Base-by-base conservation (phyloP, 495 filamentous ascomycete species). In the Lophiostoma macrostomum region DNA sequence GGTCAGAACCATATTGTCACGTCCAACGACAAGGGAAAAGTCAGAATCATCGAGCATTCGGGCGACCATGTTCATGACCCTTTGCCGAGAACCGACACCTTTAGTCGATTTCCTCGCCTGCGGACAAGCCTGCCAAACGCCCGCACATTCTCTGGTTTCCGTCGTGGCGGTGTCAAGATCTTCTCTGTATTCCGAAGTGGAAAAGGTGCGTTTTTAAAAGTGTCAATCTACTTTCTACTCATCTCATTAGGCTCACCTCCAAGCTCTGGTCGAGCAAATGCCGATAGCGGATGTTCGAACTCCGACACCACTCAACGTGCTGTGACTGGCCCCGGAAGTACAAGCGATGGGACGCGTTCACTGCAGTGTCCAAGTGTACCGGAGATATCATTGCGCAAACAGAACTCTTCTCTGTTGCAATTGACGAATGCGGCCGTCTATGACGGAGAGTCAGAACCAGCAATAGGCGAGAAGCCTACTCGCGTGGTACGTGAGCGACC, bases 361-460 rank as follows among this genome's bases (percentile, higher is more conserved):
- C 25, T 39, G 1, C 22, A 48, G 18, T 44, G 13, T n/a, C 25
- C 18, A 25, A 54, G 32, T 30, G 19, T 60, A 8, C 49, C 56
- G 5, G 42, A 42, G 27, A 32, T 37, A 16, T 30, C 28, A n/a
- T 10, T 34, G 3, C 27, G 29, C 11, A 32, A 50, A 22, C 18
- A 12, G 6, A 30, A 20, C 1, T 36, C 44, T 3, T 50, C 45
- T 5, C 20, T 50, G 10, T 10, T 42, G 13, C 41, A 60, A 7
- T 40, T 54, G 8, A 48, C 49, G 11, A 45, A 37, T 40, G 47
- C 54, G 11, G 37, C 53, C 4, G 42, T 8, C 1, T 39, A 58
- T 14, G 59, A 63, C 46, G 59, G 59, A 22, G 53, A 63, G 27
- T 63, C 53, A 8, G 59, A 63, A 27, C 59, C 39, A 0, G 36